Conservation (phyloP, 768 basidiomycete species). For the Pleurotus ostreatus region DNA sequence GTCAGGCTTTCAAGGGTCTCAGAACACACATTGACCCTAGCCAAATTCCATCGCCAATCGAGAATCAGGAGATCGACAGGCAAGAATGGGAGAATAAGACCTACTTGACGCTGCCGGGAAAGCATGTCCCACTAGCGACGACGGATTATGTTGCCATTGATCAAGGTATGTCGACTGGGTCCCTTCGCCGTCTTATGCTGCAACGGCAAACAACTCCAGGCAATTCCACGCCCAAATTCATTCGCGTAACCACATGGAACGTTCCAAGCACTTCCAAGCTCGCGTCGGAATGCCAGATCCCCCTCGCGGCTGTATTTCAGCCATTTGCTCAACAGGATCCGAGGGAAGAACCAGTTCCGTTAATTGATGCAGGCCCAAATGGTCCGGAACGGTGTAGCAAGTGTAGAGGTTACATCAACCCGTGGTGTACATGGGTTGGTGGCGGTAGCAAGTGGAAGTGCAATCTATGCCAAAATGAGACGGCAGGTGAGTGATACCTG, state of each 20-base stretch:
- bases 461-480: constrained; percentile 82
- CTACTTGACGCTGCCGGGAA: constrained; percentile 54
- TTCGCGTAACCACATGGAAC: constrained; percentile 87
- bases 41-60: constrained; percentile 90
- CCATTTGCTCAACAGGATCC: constrained; percentile 84
- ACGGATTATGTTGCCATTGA: constrained; percentile 89
- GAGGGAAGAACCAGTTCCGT: constrained; percentile 74
- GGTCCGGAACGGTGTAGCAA: constrained; percentile 83
- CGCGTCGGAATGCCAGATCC: constrained; percentile 77
- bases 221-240: constrained; percentile 88
- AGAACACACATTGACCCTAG: constrained; percentile 79
- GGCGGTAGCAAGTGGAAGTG: constrained; percentile 89
- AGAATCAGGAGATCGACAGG: constrained; percentile 75
- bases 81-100: constrained; percentile 70
- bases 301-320: constrained; percentile 81
- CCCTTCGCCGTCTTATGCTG: not conserved
- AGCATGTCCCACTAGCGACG: constrained; percentile 76
- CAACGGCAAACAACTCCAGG: constrained; percentile 32
- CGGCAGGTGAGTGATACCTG: constrained; percentile 60
- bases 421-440: constrained; percentile 84
- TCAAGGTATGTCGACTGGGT: constrained; percentile 51
- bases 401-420: constrained; percentile 90
- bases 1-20: constrained; percentile 55
- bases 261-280: constrained; percentile 79
- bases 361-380: constrained; percentile 63